Conservation (phyloP, 495 filamentous ascomycete species). For the Neurospora sp. region DNA sequence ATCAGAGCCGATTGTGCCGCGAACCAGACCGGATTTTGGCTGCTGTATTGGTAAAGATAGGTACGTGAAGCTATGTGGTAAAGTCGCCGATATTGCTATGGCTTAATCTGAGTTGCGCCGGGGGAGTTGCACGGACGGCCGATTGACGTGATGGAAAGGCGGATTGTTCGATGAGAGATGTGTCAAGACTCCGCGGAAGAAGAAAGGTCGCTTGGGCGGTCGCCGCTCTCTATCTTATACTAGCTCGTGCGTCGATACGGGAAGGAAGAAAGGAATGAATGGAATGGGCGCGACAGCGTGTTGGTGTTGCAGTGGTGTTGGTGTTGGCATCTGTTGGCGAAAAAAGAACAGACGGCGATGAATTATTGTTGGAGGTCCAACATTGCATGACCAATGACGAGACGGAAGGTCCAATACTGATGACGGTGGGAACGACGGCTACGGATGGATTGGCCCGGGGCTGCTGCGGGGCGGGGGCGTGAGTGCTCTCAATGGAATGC, state of each 20-base stretch:
- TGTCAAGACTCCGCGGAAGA: neutral
- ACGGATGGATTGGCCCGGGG: neutral
- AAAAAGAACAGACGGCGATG: neutral
- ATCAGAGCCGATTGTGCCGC: neutral
- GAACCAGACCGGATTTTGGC: neutral
- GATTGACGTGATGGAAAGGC: neutral
- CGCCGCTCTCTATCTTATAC: neutral
- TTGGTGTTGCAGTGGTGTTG: neutral
- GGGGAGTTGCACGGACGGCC: neutral
- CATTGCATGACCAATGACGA: neutral
- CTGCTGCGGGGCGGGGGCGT: neutral
- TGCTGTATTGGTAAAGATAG: neutral
- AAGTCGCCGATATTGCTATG: neutral
- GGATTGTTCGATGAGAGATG: neutral
- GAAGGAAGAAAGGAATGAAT: neutral
- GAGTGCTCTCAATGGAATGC: neutral
- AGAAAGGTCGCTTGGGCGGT: neutral
- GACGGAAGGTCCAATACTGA: neutral
- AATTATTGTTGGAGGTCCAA: neutral
- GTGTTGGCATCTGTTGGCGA: neutral
- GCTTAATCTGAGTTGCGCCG: neutral
- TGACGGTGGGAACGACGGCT: neutral
- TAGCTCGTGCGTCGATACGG: neutral
- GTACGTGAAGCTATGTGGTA: neutral
- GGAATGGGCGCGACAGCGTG: neutral